phyloP scores from a whole-genome alignment of 768 basidiomycete genomes.

The Psilocybe cubensis region DNA sequence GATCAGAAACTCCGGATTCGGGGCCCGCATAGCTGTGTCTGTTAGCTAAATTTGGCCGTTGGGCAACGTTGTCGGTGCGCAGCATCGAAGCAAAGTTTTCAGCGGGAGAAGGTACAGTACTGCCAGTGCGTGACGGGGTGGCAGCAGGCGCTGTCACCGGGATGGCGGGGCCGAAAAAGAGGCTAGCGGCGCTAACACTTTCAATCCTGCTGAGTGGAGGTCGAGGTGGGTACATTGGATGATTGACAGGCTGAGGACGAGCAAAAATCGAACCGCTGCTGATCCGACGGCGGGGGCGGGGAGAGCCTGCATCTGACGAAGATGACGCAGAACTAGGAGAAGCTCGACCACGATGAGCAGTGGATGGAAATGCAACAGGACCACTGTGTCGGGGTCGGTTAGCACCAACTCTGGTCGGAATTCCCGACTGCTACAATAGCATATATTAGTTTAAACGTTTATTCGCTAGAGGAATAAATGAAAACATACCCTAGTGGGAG shows the following conservation, averaged over 20 bases:
- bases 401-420: conserved; percentile 17
- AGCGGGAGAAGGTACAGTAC: conserved; percentile 10
- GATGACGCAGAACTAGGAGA: conserved; percentile 42
- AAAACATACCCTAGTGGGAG: conserved; percentile 43
- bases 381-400: conserved; percentile 34
- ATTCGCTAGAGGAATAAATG: conserved; percentile 10
- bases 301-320: conserved; percentile 55
- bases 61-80: conserved; percentile 12
- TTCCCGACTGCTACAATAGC: conserved; percentile 20
- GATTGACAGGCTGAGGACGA: conserved; percentile 21
- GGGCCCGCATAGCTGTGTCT: conserved; percentile 72
- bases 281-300: conserved; percentile 57
- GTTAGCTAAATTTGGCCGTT: conserved; percentile 39
- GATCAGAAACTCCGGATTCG: conserved; percentile 28
- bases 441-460: conserved; percentile 7
- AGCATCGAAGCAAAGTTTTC: conserved; percentile 31
- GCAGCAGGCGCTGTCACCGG: conserved; percentile 25
- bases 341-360: conserved; percentile 40
- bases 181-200: conserved; percentile 59
- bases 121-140: conserved; percentile 15
- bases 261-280: conserved; percentile 30
- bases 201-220: conserved; percentile 53
- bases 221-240: conserved; percentile 30
- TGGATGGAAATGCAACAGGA: conserved; percentile 46
- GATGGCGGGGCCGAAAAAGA: conserved; percentile 71